Evolutionary conservation across 139 green algal genomes (phyloP).

Genomic region (Tetradesmus lagerheimii): DNA sequence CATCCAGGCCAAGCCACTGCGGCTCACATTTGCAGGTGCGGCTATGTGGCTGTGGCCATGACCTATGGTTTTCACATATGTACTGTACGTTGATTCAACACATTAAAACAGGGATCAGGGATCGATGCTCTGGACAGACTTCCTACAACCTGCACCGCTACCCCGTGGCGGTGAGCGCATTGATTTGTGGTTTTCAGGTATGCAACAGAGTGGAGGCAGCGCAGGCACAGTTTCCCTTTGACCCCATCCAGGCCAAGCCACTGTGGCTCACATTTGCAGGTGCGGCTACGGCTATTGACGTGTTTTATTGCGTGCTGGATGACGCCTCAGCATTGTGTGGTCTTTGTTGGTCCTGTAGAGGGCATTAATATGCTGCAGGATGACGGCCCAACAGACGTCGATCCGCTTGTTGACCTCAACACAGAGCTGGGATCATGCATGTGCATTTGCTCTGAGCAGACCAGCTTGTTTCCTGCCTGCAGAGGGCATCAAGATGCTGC

Average conservation of each 20-base stretch:
- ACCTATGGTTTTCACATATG: no score
- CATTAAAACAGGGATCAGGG: slow-evolving; percentile 96
- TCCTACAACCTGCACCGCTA: slow-evolving; percentile 95
- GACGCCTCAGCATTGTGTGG: no score
- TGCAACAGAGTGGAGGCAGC: no score
- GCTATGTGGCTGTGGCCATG: no score
- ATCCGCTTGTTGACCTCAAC: slow-evolving; percentile 42
- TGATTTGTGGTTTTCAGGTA: no score
- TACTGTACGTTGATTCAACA: neutral
- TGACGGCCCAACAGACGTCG: slow-evolving; percentile 55
- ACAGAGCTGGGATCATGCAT: no score
- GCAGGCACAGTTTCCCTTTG: slow-evolving; percentile 92
- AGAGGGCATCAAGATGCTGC: slow-evolving; percentile 95
- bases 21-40: slow-evolving; percentile 85
- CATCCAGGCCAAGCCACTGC: slow-evolving; percentile 87
- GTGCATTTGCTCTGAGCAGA: no score
- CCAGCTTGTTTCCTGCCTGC: neutral
- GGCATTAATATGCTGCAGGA: slow-evolving; percentile 93
- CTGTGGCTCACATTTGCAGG: slow-evolving; percentile 87
- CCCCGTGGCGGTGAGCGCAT: slow-evolving; percentile 65
- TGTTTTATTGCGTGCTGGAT: no score
- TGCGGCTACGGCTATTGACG: no score
- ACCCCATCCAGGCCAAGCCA: slow-evolving; percentile 87
- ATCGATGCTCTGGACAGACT: slow-evolving; percentile 96
- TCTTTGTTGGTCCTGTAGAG: slow-evolving; percentile 62